Evolutionary conservation across 305 asterid species (phyloP), one percentile per base, ranked within the genome.

Genomic region (Solanum hybrid): DNA sequence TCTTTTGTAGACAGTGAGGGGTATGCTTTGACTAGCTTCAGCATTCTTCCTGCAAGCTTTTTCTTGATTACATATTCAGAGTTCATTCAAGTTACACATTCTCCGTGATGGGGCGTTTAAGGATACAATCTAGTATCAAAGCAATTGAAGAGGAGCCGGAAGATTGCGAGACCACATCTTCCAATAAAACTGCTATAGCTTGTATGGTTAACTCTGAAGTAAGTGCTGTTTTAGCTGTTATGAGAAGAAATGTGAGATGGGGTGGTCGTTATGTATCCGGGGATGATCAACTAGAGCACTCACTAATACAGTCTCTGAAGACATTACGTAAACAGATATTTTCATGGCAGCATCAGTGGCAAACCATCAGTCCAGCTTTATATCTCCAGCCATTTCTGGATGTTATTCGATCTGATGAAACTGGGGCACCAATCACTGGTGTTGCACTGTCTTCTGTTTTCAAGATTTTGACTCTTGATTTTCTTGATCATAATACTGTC

Each of bases 341-440:
- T 91, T 93, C 94, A 78, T 96, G 96, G 99, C 96, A 93, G 90
- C 92, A 94, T 88, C 98, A 95, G 86, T 97, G 99, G 99, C 96
- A 97, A 86, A 89, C 95, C 7, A 90, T 97, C 90, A 95, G 93
- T 89, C 99, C 99, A 42, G 92, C 95, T 86, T 91, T 93, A 88
- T 97, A 97, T 93, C 99, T 97, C 92, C 99, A 95, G 95, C 99
- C 99, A 87, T 97, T 97, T 94, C 95, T 96, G 85, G 99, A 97
- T 90, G 98, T 97, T 87, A 95, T 97, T 91, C 95, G 95, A 77
- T 97, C 99, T 81, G 99, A 96, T 93, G 99, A 97, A 94, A 96
- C 99, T 22, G 99, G 98, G 91, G 98, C 99, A 89, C 95, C 97
- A 36, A 96, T 97, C 89, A 97, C 98, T 67, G 94, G 97, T 90